Evolutionary conservation across 495 filamentous ascomycete species (phyloP).

Genomic region (Xylaria acuta): DNA sequence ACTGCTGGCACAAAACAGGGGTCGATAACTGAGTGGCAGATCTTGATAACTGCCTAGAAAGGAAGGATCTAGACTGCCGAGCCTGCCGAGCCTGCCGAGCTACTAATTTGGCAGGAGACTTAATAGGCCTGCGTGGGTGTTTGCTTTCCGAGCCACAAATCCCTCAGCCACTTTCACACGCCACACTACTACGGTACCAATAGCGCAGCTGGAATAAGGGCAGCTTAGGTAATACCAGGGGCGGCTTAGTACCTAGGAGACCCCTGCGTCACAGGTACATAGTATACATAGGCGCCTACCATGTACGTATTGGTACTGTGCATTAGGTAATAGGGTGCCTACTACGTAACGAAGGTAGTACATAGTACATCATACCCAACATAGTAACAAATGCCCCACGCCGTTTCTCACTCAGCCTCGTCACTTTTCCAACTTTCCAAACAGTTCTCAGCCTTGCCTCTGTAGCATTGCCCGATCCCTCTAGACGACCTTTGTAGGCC

Average conservation of each 20-base stretch:
- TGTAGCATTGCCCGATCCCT: not conserved
- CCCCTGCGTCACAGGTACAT: no score
- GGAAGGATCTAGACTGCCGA: no score
- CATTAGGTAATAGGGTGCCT: not conserved
- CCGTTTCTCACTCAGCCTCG: conserved; percentile 19
- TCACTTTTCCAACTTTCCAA: conserved; percentile 14
- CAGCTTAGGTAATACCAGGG: not conserved
- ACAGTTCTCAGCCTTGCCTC: conserved; percentile 23
- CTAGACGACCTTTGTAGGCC: not conserved
- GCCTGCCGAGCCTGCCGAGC: no score
- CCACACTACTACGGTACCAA: not conserved
- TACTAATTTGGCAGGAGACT: no score
- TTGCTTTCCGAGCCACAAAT: no score
- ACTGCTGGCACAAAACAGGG: no score
- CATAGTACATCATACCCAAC: not conserved
- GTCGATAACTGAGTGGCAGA: no score
- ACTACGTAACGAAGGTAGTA: not conserved
- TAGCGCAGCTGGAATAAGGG: not conserved
- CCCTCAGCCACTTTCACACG: no score
- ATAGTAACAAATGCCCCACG: conserved; percentile 15
- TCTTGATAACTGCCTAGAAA: no score
- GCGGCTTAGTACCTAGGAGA: no score
- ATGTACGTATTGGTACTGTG: not conserved
- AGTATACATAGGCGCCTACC: not conserved
- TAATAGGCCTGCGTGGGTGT: no score